Conservation (phyloP, 805 yeast genomes). For the Ogataea nonfermentans region DNA sequence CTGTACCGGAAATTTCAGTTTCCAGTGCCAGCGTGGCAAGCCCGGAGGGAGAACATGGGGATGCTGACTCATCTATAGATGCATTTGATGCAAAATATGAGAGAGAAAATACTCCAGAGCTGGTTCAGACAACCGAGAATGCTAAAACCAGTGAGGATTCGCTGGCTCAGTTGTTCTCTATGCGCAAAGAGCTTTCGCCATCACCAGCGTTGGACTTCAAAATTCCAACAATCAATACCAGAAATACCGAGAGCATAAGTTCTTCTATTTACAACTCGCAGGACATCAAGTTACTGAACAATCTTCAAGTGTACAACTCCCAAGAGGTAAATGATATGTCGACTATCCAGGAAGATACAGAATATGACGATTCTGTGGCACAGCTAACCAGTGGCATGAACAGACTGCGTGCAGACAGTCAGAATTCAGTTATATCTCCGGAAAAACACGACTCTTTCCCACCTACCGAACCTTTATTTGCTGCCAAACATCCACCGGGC, state of each 20-base stretch:
- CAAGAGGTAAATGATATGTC: constrained; percentile 29
- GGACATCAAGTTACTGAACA: constrained; percentile 27
- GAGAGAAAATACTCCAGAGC: neutral
- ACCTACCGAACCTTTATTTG: neutral
- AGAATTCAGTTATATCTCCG: constrained; percentile 1
- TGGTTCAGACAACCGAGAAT: constrained; percentile 7
- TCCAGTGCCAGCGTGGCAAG: constrained; percentile 4
- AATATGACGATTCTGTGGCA: constrained; percentile 24
- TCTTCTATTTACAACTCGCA: constrained; percentile 21
- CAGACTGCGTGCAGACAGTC: constrained; percentile 13
- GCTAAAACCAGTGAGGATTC: constrained; percentile 21
- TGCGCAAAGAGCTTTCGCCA: constrained; percentile 28
- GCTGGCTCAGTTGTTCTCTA: constrained; percentile 26
- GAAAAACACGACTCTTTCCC: neutral
- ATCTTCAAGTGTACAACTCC: constrained; percentile 30
- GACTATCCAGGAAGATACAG: constrained; percentile 36
- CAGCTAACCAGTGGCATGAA: constrained; percentile 19
- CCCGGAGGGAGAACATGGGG: constrained; percentile 18
- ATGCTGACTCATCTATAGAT: constrained; percentile 26
- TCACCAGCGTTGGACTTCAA: constrained; percentile 13
- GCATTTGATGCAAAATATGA: constrained; percentile 27
- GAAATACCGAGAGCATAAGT: constrained; percentile 3
- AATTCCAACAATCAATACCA: constrained; percentile 9
- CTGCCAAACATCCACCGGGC: constrained; percentile 48
- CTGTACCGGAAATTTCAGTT: constrained; percentile 3